Conservation (phyloP, 2,329 filamentous ascomycete genomes). For the Domatiomyces globalis region DNA sequence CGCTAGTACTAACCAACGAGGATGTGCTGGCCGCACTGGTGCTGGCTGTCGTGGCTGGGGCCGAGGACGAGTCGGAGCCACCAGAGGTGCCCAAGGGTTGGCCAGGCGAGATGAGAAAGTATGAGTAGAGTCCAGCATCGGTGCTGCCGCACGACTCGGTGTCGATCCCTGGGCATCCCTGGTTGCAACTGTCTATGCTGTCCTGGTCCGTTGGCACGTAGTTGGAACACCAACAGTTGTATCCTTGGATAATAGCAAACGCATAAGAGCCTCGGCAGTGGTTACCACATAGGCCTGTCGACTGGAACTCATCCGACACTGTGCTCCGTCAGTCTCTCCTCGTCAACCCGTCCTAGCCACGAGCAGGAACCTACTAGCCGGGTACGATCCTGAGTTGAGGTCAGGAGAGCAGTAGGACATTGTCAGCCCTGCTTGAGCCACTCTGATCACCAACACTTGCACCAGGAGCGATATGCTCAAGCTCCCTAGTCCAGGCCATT, state of each 20-base stretch:
- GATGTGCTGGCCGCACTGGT: constrained; percentile 19
- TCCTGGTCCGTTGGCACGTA: constrained; percentile 27
- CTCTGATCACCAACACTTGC: not conserved
- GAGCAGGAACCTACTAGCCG: constrained; percentile 22
- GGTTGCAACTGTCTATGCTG: constrained; percentile 25
- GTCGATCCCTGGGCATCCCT: constrained; percentile 34
- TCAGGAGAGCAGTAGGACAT: constrained; percentile 30
- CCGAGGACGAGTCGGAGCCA: constrained; percentile 2
- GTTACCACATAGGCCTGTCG: constrained; percentile 30
- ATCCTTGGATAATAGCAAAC: constrained; percentile 33
- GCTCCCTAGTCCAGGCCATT: not conserved
- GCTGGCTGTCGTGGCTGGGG: not conserved
- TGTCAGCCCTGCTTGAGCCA: constrained; percentile 7
- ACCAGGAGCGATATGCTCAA: not conserved
- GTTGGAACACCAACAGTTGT: constrained; percentile 37
- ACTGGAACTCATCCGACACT: constrained; percentile 31
- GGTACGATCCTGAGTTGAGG: constrained; percentile 30
- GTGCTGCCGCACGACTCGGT: constrained; percentile 31
- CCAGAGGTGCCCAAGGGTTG: constrained; percentile 14
- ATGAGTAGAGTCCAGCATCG: constrained; percentile 28
- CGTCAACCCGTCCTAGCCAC: not conserved
- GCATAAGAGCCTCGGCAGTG: constrained; percentile 30
- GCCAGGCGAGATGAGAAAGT: constrained; percentile 24
- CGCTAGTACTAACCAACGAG: constrained; percentile 18
- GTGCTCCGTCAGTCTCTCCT: constrained; percentile 5